These are phyloP conservation scores for Ustilago esculenta DNA, from an alignment of 1,284 basidiomycete species.

Conservation along the genomic window DNA sequence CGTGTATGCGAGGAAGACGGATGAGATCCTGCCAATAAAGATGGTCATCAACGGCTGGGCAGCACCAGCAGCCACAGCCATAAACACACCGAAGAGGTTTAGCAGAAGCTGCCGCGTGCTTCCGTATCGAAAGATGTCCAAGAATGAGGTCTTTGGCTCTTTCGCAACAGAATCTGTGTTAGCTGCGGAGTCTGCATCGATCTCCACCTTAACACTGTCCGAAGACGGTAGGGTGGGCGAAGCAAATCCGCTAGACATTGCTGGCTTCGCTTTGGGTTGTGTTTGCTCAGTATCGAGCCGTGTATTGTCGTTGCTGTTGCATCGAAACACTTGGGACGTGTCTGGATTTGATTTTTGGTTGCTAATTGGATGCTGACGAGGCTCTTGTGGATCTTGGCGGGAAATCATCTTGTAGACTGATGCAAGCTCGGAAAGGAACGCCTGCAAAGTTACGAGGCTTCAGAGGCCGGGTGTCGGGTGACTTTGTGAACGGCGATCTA, in stretches of 20 bases:
- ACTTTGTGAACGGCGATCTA: too few relatives aligned
- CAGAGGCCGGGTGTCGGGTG: too few relatives aligned
- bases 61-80: constrained; percentile 5
- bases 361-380: background rate
- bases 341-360: background rate
- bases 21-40: constrained; percentile 8
- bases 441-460: too few relatives aligned
- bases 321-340: background rate
- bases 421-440: too few relatives aligned
- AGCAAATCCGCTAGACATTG: background rate
- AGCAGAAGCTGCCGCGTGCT: background rate
- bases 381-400: background rate
- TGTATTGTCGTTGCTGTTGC: background rate
- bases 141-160: constrained; percentile 4
- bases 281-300: too few relatives aligned
- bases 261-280: background rate
- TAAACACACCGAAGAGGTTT: constrained; percentile 1
- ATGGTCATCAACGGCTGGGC: constrained; percentile 15
- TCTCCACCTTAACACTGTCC: constrained; percentile 2
- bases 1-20: constrained; percentile 5
- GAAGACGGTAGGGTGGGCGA: background rate
- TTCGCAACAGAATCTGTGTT: background rate
- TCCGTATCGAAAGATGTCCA: constrained; percentile 1
- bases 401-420: background rate
- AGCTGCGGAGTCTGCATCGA: background rate